Conservation (phyloP, 2,329 filamentous ascomycete genomes). For the Metarhizium guizhouense region DNA sequence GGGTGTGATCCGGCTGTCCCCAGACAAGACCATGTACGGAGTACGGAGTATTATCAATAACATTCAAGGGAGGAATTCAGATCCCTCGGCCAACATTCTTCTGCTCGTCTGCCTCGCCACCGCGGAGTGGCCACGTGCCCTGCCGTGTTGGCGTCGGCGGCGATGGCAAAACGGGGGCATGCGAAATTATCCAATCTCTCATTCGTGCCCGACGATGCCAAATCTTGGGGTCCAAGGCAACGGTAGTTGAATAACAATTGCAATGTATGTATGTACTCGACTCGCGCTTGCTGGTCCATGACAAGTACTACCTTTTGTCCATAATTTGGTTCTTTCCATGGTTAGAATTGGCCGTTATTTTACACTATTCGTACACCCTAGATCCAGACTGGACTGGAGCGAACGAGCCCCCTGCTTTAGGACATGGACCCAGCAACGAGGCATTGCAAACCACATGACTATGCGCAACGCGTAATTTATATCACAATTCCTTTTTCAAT, state of each 20-base stretch:
- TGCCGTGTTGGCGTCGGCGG: neutral
- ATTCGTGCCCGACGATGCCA: constrained; percentile 1
- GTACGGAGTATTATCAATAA: too few species aligned
- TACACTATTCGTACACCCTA: neutral
- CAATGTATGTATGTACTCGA: neutral
- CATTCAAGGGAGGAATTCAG: neutral
- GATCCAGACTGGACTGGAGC: neutral
- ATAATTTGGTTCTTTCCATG: neutral
- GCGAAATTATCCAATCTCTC: constrained; percentile 1
- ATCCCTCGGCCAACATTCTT: neutral
- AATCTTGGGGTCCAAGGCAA: neutral
- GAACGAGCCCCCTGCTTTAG: neutral
- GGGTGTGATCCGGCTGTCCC: neutral
- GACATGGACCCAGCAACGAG: neutral
- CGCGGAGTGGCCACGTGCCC: neutral
- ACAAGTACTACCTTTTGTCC: neutral
- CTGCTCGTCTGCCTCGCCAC: neutral
- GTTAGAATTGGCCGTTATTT: neutral
- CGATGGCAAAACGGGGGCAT: neutral
- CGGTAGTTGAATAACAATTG: neutral
- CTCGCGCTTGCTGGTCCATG: neutral
- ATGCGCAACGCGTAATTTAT: neutral
- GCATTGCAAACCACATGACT: neutral
- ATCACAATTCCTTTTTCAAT: neutral
- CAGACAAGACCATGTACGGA: neutral